Evolutionary conservation across 192 early-diverging fungal genomes (phyloP).

Genomic region (Coemansia sp.): DNA sequence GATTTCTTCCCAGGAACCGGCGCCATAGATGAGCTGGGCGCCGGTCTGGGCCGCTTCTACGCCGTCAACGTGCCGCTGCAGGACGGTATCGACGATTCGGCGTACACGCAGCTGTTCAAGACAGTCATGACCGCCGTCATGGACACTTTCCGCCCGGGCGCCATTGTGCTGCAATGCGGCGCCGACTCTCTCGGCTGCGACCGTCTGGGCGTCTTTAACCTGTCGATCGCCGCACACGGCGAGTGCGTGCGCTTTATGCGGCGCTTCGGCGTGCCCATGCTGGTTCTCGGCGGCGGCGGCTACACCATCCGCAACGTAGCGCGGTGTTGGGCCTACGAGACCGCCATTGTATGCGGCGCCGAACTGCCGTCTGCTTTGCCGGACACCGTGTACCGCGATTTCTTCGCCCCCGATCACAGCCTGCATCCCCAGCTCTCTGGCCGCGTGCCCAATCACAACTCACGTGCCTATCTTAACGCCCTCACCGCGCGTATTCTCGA

Average conservation of each 20-base stretch:
- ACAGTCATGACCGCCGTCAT: conserved; percentile 92
- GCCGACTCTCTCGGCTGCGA: conserved; percentile 96
- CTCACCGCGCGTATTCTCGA: conserved; percentile 76
- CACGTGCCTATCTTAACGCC: conserved; percentile 74
- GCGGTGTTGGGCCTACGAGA: conserved; percentile 94
- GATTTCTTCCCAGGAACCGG: conserved; percentile 97
- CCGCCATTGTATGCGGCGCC: conserved; percentile 76
- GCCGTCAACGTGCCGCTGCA: conserved; percentile 92
- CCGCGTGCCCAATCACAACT: conserved; percentile 86
- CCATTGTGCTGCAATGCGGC: conserved; percentile 94
- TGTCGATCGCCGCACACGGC: conserved; percentile 89
- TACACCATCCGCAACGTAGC: conserved; percentile 98
- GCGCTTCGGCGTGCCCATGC: conserved; percentile 83
- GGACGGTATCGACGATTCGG: conserved; percentile 93
- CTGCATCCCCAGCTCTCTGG: conserved; percentile 85
- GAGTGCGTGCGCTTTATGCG: conserved; percentile 90
- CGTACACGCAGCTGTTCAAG: conserved; percentile 60
- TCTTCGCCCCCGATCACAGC: conserved; percentile 85
- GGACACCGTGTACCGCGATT: conserved; percentile 73
- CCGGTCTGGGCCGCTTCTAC: conserved; percentile 85
- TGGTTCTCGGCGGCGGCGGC: conserved; percentile 95
- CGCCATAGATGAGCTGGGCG: conserved; percentile 83
- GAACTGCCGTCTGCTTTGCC: conserved; percentile 76
- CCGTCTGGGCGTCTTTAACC: conserved; percentile 91
- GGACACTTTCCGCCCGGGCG: conserved; percentile 87